Conservation (phyloP, 176 grass and related monocot genomes). For the Bonia amplexicaulis region DNA sequence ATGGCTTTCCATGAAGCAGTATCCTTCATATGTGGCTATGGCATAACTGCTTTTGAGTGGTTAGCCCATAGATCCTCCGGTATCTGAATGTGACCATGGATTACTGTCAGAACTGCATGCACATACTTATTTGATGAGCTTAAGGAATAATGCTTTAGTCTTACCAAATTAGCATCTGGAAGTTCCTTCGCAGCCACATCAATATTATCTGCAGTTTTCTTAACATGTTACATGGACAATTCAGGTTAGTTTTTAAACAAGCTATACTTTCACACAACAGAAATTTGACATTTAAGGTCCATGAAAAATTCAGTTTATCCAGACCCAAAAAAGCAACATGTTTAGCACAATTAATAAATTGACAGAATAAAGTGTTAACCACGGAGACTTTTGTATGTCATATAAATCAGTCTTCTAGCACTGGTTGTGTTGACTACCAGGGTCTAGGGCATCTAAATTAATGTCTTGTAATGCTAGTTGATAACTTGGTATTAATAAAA, state of each 20-base stretch:
- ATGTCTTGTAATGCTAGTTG: too few species aligned
- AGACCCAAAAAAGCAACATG: not conserved
- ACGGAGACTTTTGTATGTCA: too few species aligned
- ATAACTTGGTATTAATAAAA: too few species aligned
- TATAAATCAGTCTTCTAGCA: too few species aligned
- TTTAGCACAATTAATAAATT: too few species aligned
- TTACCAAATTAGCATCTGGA: constrained; percentile 93
- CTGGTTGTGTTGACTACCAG: too few species aligned
- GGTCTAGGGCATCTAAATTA: too few species aligned
- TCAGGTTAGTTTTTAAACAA: not conserved
- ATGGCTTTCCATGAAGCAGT: constrained; percentile 80
- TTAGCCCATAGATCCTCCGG: constrained; percentile 91
- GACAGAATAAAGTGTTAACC: too few species aligned
- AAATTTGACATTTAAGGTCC: not conserved
- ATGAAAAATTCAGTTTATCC: not conserved
- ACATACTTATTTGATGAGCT: constrained; percentile 4
- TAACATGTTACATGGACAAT: constrained; percentile 46
- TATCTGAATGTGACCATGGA: constrained; percentile 46
- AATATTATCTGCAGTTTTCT: constrained; percentile 92
- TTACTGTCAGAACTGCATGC: constrained; percentile 17
- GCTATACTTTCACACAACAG: not conserved
- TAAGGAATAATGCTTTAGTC: constrained; percentile 10
- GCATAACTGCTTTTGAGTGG: constrained; percentile 72
- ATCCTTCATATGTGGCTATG: constrained; percentile 86
- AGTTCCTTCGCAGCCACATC: constrained; percentile 87